phyloP scores from a whole-genome alignment of 148 eudicot genomes.

The Vaccinium vitisidaea region DNA sequence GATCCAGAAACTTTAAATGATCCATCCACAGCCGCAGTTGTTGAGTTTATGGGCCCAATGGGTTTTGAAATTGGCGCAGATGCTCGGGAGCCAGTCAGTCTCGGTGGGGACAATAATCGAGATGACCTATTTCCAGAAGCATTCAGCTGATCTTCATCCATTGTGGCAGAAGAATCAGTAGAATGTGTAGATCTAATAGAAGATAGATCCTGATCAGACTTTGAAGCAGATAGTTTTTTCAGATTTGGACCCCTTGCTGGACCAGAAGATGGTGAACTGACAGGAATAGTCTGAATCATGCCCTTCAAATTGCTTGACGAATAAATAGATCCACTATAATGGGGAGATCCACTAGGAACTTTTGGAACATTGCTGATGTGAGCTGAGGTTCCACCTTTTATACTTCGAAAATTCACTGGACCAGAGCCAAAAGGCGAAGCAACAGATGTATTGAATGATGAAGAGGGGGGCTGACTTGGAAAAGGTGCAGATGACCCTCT shows the following conservation, averaged over 20 bases:
- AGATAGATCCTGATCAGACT: conserved; percentile 84
- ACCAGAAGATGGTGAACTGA: conserved; percentile 44
- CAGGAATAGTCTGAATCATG: conserved; percentile 52
- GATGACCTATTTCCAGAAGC: conserved; percentile 44
- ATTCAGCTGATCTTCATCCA: conserved; percentile 63
- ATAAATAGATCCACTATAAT: conserved; percentile 43
- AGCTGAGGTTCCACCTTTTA: conserved; percentile 42
- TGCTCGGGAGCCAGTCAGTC: conserved; percentile 30
- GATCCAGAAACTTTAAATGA: conserved; percentile 36
- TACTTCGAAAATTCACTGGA: conserved; percentile 31
- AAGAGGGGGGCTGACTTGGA: conserved; percentile 37
- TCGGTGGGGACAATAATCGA: conserved; percentile 40
- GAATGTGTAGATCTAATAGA: conserved; percentile 71
- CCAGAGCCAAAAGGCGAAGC: conserved; percentile 46
- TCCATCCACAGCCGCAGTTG: conserved; percentile 28
- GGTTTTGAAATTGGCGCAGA: conserved; percentile 33
- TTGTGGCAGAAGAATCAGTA: conserved; percentile 49
- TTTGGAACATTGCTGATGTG: conserved; percentile 35
- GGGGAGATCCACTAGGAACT: conserved; percentile 32
- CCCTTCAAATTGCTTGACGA: conserved; percentile 49
- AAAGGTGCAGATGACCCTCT: conserved; percentile 51
- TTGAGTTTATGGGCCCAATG: conserved; percentile 33
- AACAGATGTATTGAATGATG: conserved; percentile 39
- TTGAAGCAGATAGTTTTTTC: conserved; percentile 69
- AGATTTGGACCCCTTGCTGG: conserved; percentile 43